phyloP scores from a whole-genome alignment of 495 filamentous ascomycete species.

The Haplographium delicatum region DNA sequence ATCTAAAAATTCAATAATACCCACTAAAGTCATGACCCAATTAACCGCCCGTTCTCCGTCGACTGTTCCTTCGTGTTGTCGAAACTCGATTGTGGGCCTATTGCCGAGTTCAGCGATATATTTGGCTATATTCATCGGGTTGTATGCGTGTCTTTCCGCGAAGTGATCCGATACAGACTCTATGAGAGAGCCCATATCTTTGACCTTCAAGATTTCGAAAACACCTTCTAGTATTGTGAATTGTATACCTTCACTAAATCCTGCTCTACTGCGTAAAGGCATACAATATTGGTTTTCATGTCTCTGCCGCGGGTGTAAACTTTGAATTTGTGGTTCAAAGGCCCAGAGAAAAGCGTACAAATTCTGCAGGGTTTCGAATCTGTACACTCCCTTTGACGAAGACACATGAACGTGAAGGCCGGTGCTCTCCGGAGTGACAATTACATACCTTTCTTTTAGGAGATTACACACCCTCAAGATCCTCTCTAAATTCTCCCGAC shows the following conservation, averaged over 20 bases:
- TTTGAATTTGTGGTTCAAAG: constrained; percentile 33
- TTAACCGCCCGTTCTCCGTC: constrained; percentile 23
- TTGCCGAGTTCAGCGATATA: neutral
- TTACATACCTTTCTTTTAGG: constrained; percentile 26
- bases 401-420: constrained; percentile 39
- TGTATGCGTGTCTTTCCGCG: neutral
- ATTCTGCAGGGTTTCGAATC: too few species aligned
- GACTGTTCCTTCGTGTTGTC: constrained; percentile 34
- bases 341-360: constrained; percentile 32
- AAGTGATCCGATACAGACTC: too few species aligned
- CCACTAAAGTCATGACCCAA: constrained; percentile 31
- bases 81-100: constrained; percentile 37
- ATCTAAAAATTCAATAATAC: constrained; percentile 26
- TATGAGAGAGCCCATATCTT: neutral
- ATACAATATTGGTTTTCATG: neutral
- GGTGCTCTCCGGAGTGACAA: constrained; percentile 28
- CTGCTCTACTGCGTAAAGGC: neutral
- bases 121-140: neutral
- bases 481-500: too few species aligned
- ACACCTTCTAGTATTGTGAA: neutral
- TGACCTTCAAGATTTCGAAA: neutral
- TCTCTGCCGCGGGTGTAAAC: constrained; percentile 25
- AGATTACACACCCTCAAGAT: constrained; percentile 13
- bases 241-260: neutral
- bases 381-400: too few species aligned